These are phyloP conservation scores for Eimeria maxima DNA, from an alignment of 169 alveolate species.

Conservation along the genomic window DNA sequence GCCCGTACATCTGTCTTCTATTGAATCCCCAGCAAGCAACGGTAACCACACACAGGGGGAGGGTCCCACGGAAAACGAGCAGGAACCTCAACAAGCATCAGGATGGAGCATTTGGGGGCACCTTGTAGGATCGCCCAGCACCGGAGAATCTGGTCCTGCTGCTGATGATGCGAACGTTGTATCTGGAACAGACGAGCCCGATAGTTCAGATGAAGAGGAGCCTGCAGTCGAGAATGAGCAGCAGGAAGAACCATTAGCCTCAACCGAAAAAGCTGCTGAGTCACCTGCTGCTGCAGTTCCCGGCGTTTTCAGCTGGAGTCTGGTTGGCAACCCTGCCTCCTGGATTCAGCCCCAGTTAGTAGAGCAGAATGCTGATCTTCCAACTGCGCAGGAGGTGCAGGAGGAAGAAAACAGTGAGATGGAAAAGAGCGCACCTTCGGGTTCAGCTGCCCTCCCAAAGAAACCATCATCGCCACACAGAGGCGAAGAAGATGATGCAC, in stretches of 20 bases:
- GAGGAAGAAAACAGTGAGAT: background rate
- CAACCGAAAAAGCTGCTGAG: background rate
- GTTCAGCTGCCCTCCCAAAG: background rate
- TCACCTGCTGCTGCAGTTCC: background rate
- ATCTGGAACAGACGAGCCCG: background rate
- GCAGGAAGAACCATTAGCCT: background rate
- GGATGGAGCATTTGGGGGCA: slow-evolving; percentile 34
- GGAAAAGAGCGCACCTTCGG: background rate
- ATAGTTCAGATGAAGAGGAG: background rate
- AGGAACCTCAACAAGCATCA: background rate
- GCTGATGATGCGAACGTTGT: background rate
- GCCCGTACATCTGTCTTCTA: slow-evolving; percentile 41
- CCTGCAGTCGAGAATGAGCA: background rate
- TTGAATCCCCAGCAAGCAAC: background rate
- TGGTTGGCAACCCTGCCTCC: background rate
- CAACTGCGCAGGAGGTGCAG: background rate
- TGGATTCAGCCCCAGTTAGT: background rate
- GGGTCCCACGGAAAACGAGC: background rate
- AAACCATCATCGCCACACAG: background rate
- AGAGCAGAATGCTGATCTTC: no score
- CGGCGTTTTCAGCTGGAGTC: background rate
- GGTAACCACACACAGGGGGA: background rate
- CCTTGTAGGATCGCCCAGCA: background rate
- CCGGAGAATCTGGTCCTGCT: background rate
- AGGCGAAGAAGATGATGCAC: background rate